phyloP scores from a whole-genome alignment of 345 rosid species.

The Pelargonium nanum region DNA sequence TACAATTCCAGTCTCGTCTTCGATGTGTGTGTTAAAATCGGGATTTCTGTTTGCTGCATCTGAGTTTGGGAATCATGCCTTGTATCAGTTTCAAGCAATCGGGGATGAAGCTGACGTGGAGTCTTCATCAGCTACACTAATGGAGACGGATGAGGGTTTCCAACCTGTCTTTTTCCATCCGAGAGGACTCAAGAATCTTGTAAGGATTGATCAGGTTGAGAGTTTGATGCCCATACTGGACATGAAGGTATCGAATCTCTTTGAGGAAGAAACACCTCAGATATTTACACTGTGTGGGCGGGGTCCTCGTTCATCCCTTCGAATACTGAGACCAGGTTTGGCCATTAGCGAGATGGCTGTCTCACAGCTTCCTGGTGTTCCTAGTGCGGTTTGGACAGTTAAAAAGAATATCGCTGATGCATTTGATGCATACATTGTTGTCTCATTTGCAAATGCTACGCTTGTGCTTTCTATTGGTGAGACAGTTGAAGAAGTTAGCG shows the following conservation, averaged over 20 bases:
- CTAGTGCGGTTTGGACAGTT: conserved; percentile 99
- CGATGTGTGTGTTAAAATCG: conserved; percentile 82
- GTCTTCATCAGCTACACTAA: conserved; percentile 73
- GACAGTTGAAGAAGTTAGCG: conserved; percentile 95
- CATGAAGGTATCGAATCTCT: conserved; percentile 77
- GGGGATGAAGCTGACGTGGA: conserved; percentile 89
- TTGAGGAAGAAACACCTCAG: conserved; percentile 98
- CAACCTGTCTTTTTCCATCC: conserved; percentile 96
- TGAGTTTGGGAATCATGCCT: conserved; percentile 90
- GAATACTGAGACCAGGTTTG: conserved; percentile 89
- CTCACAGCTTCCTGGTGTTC: conserved; percentile 97
- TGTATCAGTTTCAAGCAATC: conserved; percentile 90
- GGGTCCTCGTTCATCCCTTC: conserved; percentile 89
- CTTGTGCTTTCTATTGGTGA: conserved; percentile 98
- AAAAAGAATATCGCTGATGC: conserved; percentile 80
- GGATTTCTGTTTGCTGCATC: conserved; percentile 90
- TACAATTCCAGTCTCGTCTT: conserved; percentile 75
- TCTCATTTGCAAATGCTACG: conserved; percentile 91
- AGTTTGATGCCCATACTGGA: conserved; percentile 99
- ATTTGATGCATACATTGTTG: conserved; percentile 95
- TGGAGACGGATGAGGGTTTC: conserved; percentile 96
- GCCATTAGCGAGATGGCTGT: conserved; percentile 98
- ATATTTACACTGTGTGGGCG: conserved; percentile 85
- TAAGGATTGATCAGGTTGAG: conserved; percentile 89
- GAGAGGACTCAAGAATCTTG: conserved; percentile 80